Evolutionary conservation across 31 red algal genomes (phyloP).

Genomic region (Odonthalia washingtoniensis): DNA sequence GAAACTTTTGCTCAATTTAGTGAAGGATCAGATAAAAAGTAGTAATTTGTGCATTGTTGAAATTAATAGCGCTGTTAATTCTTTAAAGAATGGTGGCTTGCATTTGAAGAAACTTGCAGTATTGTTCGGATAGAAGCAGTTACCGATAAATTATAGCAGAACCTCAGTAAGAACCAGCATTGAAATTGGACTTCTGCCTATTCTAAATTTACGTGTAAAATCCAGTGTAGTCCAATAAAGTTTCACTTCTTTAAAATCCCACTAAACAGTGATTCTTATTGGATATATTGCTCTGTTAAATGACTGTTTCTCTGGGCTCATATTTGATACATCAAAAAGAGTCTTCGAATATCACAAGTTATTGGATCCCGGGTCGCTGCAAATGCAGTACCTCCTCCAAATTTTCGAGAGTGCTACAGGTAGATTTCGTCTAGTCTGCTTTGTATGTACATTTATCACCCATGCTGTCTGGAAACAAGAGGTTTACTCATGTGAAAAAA

Average conservation of each 20-base stretch:
- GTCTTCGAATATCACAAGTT: background rate
- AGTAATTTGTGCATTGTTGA: too few species aligned
- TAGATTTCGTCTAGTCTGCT: too few species aligned
- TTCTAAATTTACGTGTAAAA: slow-evolving; percentile 13
- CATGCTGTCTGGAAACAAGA: background rate
- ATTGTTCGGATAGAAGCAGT: too few species aligned
- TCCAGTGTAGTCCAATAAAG: slow-evolving; percentile 14
- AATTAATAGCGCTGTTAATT: too few species aligned
- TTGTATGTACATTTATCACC: background rate
- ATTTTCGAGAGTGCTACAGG: too few species aligned
- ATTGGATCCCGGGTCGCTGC: slow-evolving; percentile 28
- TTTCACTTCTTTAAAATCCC: slow-evolving; percentile 41
- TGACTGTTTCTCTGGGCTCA: background rate
- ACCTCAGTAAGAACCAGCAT: too few species aligned
- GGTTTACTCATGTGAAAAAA: background rate
- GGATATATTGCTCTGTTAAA: slow-evolving; percentile 17
- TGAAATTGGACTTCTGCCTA: too few species aligned
- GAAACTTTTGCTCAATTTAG: too few species aligned
- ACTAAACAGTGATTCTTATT: slow-evolving; percentile 24
- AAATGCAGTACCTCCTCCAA: slow-evolving; percentile 2
- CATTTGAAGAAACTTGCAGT: too few species aligned
- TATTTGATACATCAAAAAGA: slow-evolving; percentile 1
- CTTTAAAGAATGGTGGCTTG: too few species aligned
- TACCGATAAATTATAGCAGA: too few species aligned
- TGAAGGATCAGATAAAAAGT: too few species aligned